Evolutionary conservation across 345 rosid species (phyloP).

Genomic region (Balakata baccata): DNA sequence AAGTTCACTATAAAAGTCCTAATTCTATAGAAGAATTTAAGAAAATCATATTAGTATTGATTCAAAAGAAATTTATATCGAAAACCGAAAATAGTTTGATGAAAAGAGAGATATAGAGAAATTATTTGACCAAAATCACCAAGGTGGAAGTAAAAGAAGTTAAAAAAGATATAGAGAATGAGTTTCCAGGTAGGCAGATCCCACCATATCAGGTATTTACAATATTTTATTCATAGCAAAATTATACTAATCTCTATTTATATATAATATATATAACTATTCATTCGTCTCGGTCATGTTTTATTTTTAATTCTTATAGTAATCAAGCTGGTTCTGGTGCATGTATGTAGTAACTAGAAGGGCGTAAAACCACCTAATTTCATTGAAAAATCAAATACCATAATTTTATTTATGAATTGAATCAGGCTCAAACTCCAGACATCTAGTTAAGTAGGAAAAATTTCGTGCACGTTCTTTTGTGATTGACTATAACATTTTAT

Average conservation of each 20-base stretch:
- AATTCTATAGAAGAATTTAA: too few species aligned
- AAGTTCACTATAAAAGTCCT: too few species aligned
- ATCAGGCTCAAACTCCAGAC: too few species aligned
- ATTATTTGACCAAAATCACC: neutral
- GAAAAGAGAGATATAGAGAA: neutral
- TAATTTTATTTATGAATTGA: too few species aligned
- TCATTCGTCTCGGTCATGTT: neutral
- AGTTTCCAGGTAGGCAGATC: slow-evolving; percentile 12
- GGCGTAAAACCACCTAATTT: too few species aligned
- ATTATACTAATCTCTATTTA: neutral
- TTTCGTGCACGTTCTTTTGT: too few species aligned
- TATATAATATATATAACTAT: too few species aligned
- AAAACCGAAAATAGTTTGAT: neutral
- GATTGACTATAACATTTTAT: too few species aligned
- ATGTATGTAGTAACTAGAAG: neutral
- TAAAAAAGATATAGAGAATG: slow-evolving; percentile 3
- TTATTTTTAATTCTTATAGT: too few species aligned
- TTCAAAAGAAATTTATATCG: too few species aligned
- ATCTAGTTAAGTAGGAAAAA: too few species aligned
- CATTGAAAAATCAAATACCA: neutral
- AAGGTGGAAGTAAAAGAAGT: neutral
- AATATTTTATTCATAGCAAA: neutral
- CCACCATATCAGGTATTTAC: neutral
- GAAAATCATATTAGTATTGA: too few species aligned
- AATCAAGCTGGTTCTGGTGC: neutral